phyloP scores from a whole-genome alignment of 345 rosid genomes.

The Populus davidiana region DNA sequence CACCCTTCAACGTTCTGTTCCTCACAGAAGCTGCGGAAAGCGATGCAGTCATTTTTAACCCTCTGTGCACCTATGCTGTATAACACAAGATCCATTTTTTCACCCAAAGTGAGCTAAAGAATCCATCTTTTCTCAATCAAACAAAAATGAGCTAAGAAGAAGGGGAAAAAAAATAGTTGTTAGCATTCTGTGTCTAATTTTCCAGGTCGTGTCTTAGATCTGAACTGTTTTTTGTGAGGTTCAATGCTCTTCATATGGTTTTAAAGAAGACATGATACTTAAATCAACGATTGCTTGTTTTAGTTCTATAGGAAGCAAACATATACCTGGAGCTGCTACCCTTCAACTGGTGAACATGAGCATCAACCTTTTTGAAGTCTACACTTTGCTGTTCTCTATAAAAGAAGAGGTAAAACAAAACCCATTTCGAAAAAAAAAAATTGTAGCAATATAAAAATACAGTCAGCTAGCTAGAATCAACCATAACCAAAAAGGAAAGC shows the following conservation, averaged over 20 bases:
- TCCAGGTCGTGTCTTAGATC: slow-evolving; percentile 7
- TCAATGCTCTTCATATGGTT: background rate
- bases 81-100: slow-evolving; percentile 18
- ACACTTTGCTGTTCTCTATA: slow-evolving; percentile 65
- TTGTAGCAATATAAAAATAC: background rate
- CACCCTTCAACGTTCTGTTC: slow-evolving; percentile 74
- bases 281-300: background rate
- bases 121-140: background rate
- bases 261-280: background rate
- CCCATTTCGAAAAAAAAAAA: background rate
- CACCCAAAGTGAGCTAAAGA: slow-evolving; percentile 7
- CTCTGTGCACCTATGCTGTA: slow-evolving; percentile 93
- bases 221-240: background rate
- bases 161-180: background rate
- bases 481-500: background rate
- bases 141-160: background rate
- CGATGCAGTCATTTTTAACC: slow-evolving; percentile 75
- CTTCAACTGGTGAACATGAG: slow-evolving; percentile 91
- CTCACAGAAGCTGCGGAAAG: slow-evolving; percentile 77
- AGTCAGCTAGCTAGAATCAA: background rate
- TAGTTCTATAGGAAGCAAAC: background rate
- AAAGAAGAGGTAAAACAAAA: background rate
- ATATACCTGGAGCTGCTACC: slow-evolving; percentile 94
- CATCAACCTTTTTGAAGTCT: slow-evolving; percentile 83
- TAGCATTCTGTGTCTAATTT: background rate